Evolutionary conservation across 768 basidiomycete genomes (phyloP), one percentile per base, ranked within the genome.

Genomic region (Mycena latifolia): DNA sequence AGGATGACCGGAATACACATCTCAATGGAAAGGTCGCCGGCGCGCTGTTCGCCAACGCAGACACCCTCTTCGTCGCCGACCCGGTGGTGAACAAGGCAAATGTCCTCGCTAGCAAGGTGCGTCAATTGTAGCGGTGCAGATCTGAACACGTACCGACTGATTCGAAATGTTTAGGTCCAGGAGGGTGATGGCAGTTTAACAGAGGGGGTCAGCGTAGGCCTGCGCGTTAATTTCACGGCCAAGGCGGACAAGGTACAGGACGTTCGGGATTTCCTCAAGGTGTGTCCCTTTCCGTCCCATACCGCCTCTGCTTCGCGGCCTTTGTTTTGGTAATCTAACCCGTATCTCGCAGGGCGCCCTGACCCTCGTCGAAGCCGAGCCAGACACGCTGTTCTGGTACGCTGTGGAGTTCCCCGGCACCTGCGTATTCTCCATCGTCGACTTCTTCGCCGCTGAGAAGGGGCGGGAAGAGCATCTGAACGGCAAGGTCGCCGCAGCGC

Each of bases 371-470:
- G 73, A 79, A 41, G 74, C 70, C 11, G 80, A 80, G 69, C 70
- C 69, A 10, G 63, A 67, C 33, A 80, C 80, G 5, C 71, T 74
- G 20, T 63, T 77, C 58, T 82, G 80, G 80, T 82, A 78, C 63
- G 79, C 80, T 2, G 67, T 81, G 54, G 75, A 79, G 61, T 79
- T 76, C 65, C 71, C 76, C 11, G 80, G 75, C 8, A 78, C 76
- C 5, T 69, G 73, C 65, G 72, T 69, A 20, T 81, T 82, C 65
- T 79, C 73, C 17, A 78, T 80, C 53, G 65, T 81, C 51, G 61
- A 62, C 17, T 62, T 62, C 51, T 62, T 62, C 29, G 61, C 15
- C 28, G 29, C 10, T 2, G 62, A 63, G 45, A 41, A 24, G 20
- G 55, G 43, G 10, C 62, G 53, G 56, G 53, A 48, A 24, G 52